phyloP scores from a whole-genome alignment of 2,329 filamentous ascomycete species.

The Exophiala phaeomuriformis region DNA sequence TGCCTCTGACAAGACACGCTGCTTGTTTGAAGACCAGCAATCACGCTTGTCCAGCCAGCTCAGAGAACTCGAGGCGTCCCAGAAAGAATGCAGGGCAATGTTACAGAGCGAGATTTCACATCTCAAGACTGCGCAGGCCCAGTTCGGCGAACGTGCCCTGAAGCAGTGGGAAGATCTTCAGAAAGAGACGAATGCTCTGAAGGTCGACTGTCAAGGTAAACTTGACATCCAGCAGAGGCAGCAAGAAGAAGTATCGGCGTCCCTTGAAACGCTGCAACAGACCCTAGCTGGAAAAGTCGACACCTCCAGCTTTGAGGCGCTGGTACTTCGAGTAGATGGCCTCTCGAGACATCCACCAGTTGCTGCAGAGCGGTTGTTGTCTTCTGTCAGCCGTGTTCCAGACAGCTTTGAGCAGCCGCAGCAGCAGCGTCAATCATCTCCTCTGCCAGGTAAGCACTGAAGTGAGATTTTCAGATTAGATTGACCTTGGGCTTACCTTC shows the following conservation, averaged over 20 bases:
- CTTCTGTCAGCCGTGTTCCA: constrained; percentile 11
- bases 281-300: constrained; percentile 10
- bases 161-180: background rate
- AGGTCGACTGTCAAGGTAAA: background rate
- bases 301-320: background rate
- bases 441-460: background rate
- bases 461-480: background rate
- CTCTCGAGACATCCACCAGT: background rate
- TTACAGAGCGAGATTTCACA: constrained; percentile 2
- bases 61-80: background rate
- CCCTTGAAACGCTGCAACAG: constrained; percentile 1
- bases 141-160: background rate
- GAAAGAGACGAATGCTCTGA: background rate
- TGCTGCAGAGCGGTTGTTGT: background rate
- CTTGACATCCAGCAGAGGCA: background rate
- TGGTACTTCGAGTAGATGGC: background rate
- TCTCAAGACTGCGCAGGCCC: background rate
- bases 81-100: background rate
- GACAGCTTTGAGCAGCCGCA: constrained; percentile 2
- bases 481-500: background rate
- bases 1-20: background rate
- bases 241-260: background rate
- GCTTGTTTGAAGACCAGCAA: background rate
- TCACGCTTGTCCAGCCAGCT: background rate
- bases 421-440: background rate